Evolutionary conservation across 2,329 filamentous ascomycete genomes (phyloP).

Genomic region (Penicillium sp.): DNA sequence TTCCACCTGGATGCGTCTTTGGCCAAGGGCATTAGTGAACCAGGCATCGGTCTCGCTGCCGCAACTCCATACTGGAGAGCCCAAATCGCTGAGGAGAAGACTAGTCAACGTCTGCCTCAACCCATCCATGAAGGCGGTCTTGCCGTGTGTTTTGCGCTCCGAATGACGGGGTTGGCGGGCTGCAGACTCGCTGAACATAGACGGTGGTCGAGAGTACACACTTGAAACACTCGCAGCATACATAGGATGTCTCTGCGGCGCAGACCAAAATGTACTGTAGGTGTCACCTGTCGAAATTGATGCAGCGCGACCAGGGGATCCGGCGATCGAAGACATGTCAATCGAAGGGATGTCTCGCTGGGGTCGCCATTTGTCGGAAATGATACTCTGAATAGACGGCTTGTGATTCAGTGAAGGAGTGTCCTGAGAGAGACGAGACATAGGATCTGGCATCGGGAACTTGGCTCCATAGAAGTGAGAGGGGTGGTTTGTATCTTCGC

Average conservation of each 20-base stretch:
- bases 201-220: slow-evolving; percentile 50
- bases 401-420: slow-evolving; percentile 52
- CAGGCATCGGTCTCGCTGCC: slow-evolving; percentile 93
- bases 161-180: slow-evolving; percentile 33
- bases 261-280: slow-evolving; percentile 83
- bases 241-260: slow-evolving; percentile 69
- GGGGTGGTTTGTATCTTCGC: slow-evolving; percentile 42
- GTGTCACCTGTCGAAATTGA: slow-evolving; percentile 72
- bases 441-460: slow-evolving; percentile 32
- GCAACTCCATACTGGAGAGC: slow-evolving; percentile 78
- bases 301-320: slow-evolving; percentile 66
- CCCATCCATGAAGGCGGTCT: slow-evolving; percentile 74
- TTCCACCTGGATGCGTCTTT: slow-evolving; percentile 44
- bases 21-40: slow-evolving; percentile 63
- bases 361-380: slow-evolving; percentile 65
- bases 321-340: slow-evolving; percentile 61
- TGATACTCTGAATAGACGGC: slow-evolving; percentile 68
- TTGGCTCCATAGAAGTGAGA: slow-evolving; percentile 29
- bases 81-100: slow-evolving; percentile 84
- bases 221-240: slow-evolving; percentile 65
- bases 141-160: slow-evolving; percentile 60
- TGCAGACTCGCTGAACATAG: slow-evolving; percentile 42
- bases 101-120: slow-evolving; percentile 79
- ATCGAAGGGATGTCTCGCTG: slow-evolving; percentile 59
- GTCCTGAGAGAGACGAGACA: slow-evolving; percentile 36